Base-by-base conservation (phyloP, 129 eudicot species). In the Saposhnikovia divaricata region DNA sequence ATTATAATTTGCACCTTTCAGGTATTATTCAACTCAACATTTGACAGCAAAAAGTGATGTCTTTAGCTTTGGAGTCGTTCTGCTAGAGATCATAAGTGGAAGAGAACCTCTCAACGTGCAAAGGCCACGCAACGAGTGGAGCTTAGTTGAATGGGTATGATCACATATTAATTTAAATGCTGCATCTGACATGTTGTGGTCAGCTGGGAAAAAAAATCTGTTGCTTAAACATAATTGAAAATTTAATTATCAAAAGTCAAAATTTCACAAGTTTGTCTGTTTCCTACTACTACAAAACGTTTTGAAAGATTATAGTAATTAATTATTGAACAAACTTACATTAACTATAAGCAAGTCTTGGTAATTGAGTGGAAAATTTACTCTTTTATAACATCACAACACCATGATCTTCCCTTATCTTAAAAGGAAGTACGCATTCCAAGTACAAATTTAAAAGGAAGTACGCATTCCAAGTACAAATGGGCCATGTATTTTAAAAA, bases 111-210 rank as follows among this genome's bases (percentile, higher is more conserved):
- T 92, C 85, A 92, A 88, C 81, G 76, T 92, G 82, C 87, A 85
- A 77, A 89, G 94, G 82, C 94, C 97, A 75, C 84, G 89, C 39
- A 84, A 80, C 11, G 93, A 90, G 82, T 92, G 97, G 97, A 90
- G 96, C 81, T 87, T 92, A 83, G 93, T 92, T 79, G 97, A 90
- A 90, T 90, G 97, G 96, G 97, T 90, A 88, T 53, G 87, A 38
- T 81, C 78, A n/a, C 72, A 53, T 75, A 72, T 66, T 3, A 66
- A 13, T 27, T 15, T 34, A 11, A n/a, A 2, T 25, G 70, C 38
- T 63, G 37, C 34, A 25, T 4, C 43, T 40, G 43, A 40, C 43
- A 40, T 63, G 27, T n/a, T 63, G 14, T 63, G 16, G 70, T 63
- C 38, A 63, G 38, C 28, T 63, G 70, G 70, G 37, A 18, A 6